These are phyloP conservation scores for Colletotrichum sp. DNA, from an alignment of 2,329 filamentous ascomycete genomes.

Conservation along the genomic window DNA sequence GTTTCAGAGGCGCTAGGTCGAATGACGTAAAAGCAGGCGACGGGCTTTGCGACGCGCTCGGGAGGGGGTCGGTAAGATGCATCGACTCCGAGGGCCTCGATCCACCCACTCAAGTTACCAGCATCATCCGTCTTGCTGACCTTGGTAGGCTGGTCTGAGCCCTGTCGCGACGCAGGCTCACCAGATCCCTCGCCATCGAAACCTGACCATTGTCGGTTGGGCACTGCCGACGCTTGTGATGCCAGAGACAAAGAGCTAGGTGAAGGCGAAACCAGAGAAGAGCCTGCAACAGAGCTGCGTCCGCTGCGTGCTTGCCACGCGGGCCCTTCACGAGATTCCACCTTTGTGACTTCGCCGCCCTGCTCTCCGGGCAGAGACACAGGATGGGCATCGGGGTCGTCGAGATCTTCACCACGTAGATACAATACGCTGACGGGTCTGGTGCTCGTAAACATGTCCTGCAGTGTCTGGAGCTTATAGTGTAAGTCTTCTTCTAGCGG, in stretches of 20 bases:
- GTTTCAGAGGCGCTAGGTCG: conserved; percentile 54
- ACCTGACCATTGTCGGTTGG: conserved; percentile 57
- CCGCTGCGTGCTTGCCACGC: conserved; percentile 59
- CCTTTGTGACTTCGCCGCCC: conserved; percentile 58
- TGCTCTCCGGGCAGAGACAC: conserved; percentile 74
- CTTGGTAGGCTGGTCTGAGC: conserved; percentile 58
- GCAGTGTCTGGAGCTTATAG: conserved; percentile 75
- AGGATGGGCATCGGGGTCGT: conserved; percentile 81
- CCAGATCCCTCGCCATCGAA: conserved; percentile 57
- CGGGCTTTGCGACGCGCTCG: conserved; percentile 71
- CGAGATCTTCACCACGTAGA: conserved; percentile 74
- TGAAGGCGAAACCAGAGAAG: conserved; percentile 68
- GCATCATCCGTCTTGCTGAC: conserved; percentile 61
- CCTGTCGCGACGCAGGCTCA: conserved; percentile 46
- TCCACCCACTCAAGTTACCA: conserved; percentile 77
- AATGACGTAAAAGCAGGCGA: conserved; percentile 88
- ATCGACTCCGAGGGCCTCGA: conserved; percentile 92
- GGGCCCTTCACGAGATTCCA: conserved; percentile 50
- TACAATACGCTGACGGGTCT: conserved; percentile 79
- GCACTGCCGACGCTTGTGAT: conserved; percentile 53
- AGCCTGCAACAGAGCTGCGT: conserved; percentile 62
- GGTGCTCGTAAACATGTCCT: conserved; percentile 90
- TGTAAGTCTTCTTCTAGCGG: conserved; percentile 77
- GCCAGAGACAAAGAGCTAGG: conserved; percentile 68
- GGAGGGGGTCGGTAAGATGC: conserved; percentile 78